These are phyloP conservation scores for Simmondsia chinensis DNA, from an alignment of 148 eudicot species.

Conservation along the genomic window DNA sequence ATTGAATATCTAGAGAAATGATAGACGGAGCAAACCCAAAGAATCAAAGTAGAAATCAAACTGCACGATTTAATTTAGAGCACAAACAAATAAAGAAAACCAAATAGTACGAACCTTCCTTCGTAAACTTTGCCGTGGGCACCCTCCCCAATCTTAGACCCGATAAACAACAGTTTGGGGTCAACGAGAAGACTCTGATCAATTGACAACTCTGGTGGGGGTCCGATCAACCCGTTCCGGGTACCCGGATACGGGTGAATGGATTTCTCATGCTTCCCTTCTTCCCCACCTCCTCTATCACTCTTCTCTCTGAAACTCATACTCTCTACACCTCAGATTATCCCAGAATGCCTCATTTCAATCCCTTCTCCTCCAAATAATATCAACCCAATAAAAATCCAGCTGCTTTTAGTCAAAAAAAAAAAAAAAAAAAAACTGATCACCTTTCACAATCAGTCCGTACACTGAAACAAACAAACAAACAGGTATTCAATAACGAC, in stretches of 20 bases:
- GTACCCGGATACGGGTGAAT: constrained; percentile 24
- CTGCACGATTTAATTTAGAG: too few relatives aligned
- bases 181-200: constrained; percentile 68
- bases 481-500: constrained; percentile 6
- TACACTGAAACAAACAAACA: constrained; percentile 6
- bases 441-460: constrained; percentile 1
- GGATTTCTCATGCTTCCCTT: constrained; percentile 10
- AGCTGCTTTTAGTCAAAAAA: background rate
- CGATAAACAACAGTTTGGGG: constrained; percentile 69
- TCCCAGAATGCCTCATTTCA: constrained; percentile 28
- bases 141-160: constrained; percentile 77
- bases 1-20: background rate
- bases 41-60: background rate
- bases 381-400: constrained; percentile 1
- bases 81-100: background rate
- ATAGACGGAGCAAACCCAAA: background rate
- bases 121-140: constrained; percentile 83
- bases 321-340: constrained; percentile 25
- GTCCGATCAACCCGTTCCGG: constrained; percentile 34
- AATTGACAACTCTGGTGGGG: constrained; percentile 30
- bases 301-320: constrained; percentile 42
- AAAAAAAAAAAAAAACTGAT: constrained; percentile 6
- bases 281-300: too few relatives aligned
- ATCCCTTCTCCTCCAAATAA: background rate
- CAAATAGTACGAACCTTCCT: constrained; percentile 48